These are phyloP conservation scores for Eurotiales sp. DNA, from an alignment of 2,329 filamentous ascomycete genomes.

Conservation along the genomic window DNA sequence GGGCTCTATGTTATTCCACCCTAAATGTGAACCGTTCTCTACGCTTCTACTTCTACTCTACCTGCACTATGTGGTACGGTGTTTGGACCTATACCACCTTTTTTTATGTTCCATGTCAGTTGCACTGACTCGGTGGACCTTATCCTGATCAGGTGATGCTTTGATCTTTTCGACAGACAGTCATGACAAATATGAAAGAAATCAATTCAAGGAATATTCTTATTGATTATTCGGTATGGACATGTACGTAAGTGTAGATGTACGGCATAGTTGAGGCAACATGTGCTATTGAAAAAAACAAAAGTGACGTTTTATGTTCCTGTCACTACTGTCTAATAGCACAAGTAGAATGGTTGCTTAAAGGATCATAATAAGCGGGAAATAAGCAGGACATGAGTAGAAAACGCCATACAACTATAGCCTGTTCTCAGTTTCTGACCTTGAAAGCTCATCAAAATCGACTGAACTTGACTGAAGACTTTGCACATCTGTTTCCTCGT, in stretches of 20 bases:
- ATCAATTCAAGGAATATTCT: slow-evolving; percentile 1
- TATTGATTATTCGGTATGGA: not conserved
- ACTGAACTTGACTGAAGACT: slow-evolving; percentile 34
- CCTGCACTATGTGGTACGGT: slow-evolving; percentile 6
- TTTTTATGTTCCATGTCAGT: slow-evolving; percentile 9
- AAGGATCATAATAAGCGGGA: too few relatives aligned
- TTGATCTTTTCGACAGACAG: slow-evolving; percentile 12
- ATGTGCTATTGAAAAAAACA: too few relatives aligned
- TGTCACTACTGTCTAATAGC: too few relatives aligned
- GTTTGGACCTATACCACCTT: slow-evolving; percentile 3
- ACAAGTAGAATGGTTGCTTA: too few relatives aligned
- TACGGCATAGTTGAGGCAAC: too few relatives aligned
- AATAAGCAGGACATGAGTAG: too few relatives aligned
- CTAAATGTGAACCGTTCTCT: not conserved
- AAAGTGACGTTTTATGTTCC: too few relatives aligned
- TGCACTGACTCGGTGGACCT: slow-evolving; percentile 4
- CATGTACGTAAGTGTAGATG: too few relatives aligned
- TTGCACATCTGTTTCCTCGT: slow-evolving; percentile 33
- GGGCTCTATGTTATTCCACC: not conserved
- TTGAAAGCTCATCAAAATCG: slow-evolving; percentile 23
- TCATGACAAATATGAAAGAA: slow-evolving; percentile 14
- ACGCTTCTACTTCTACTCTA: slow-evolving; percentile 6
- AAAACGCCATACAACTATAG: not conserved
- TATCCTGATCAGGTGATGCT: slow-evolving; percentile 2
- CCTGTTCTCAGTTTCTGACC: slow-evolving; percentile 14